Evolutionary conservation across 345 rosid species (phyloP).

Genomic region (Mallotus nudiflorus): DNA sequence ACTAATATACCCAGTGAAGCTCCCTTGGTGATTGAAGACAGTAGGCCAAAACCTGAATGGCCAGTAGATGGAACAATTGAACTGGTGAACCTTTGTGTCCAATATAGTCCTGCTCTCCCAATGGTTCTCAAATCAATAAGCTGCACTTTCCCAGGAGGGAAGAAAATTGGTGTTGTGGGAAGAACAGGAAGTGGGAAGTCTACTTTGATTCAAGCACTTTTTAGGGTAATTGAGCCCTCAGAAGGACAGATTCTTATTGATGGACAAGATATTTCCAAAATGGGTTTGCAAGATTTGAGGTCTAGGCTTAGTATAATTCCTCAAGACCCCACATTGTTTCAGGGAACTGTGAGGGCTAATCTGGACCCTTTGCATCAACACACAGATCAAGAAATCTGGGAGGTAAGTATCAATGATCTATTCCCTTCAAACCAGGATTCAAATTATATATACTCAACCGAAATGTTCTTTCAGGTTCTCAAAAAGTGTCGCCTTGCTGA

Average conservation of each 20-base stretch:
- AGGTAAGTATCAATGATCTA: conserved; percentile 29
- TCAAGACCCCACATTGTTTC: conserved; percentile 82
- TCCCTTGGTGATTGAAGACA: conserved; percentile 43
- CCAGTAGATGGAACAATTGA: conserved; percentile 54
- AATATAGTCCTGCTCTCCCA: conserved; percentile 53
- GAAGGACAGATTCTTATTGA: conserved; percentile 74
- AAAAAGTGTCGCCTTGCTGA: conserved; percentile 56
- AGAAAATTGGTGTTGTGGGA: conserved; percentile 84
- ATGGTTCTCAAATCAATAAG: conserved; percentile 62
- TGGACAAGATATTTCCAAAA: conserved; percentile 61
- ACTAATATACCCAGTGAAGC: conserved; percentile 57
- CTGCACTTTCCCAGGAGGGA: conserved; percentile 61
- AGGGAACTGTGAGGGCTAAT: conserved; percentile 77
- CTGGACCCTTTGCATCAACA: conserved; percentile 80
- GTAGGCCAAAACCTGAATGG: conserved; percentile 51
- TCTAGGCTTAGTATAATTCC: conserved; percentile 82
- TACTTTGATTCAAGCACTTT: conserved; percentile 79
- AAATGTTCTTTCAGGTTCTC: conserved; percentile 38
- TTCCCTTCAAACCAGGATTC: background rate
- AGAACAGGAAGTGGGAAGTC: conserved; percentile 96
- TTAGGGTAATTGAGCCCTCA: conserved; percentile 78
- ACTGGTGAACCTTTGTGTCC: conserved; percentile 50
- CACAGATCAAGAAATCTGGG: conserved; percentile 76
- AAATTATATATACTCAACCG: background rate
- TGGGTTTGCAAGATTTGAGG: conserved; percentile 83